These are phyloP conservation scores for Gymnopilus junonius DNA, from an alignment of 768 basidiomycete genomes.

Conservation along the genomic window DNA sequence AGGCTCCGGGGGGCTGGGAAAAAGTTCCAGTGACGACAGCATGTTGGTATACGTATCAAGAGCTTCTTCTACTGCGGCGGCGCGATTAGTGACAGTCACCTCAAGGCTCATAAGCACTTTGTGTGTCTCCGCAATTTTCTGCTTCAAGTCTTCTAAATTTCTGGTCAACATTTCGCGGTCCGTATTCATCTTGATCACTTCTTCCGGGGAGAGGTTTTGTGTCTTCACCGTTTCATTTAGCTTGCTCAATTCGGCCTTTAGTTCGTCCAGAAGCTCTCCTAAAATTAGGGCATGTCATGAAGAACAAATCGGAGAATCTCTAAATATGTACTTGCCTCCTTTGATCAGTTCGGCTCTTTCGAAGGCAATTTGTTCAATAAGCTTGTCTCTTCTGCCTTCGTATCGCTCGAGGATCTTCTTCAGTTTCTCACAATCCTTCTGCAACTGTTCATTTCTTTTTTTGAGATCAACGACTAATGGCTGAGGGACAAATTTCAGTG, in stretches of 20 bases:
- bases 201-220: constrained; percentile 91
- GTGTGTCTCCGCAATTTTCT: constrained; percentile 76
- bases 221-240: constrained; percentile 71
- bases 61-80: constrained; percentile 81
- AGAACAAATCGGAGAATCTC: background rate
- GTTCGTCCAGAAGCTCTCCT: constrained; percentile 67
- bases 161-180: constrained; percentile 82
- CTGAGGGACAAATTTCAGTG: constrained; percentile 34
- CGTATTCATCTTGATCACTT: constrained; percentile 88
- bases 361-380: constrained; percentile 66
- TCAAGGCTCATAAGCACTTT: constrained; percentile 79
- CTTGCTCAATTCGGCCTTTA: constrained; percentile 66
- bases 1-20: constrained; percentile 74
- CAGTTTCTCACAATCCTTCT: constrained; percentile 79
- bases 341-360: constrained; percentile 67
- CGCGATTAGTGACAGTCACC: constrained; percentile 79
- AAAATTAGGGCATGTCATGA: constrained; percentile 9
- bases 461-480: constrained; percentile 67
- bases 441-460: constrained; percentile 64
- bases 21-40: constrained; percentile 75
- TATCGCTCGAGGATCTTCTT: constrained; percentile 74
- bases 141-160: constrained; percentile 76
- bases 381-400: constrained; percentile 68
- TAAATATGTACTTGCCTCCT: constrained; percentile 45
- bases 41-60: constrained; percentile 79